Base-by-base conservation (phyloP, 352 stramenopile species). In the Phytophthora hybrid region DNA sequence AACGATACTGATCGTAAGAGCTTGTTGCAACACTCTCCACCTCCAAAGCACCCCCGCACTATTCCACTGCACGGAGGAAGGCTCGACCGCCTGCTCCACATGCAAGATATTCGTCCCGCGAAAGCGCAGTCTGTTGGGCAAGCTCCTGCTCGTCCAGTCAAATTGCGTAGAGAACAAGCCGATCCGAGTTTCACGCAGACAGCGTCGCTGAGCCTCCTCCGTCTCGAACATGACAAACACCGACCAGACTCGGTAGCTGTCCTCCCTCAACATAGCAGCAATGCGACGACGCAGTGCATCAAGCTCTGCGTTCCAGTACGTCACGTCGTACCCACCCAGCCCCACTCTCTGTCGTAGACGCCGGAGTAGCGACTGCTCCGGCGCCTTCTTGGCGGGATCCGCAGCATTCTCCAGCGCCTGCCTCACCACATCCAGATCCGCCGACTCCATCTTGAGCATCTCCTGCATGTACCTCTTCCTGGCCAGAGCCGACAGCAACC, bases 191-290 rank as follows among this genome's bases (percentile, higher is more conserved):
- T 87, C 76, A 9, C 78, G 63, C 10, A 95, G 62, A 62, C 84
- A 92, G 10, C 63, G 53, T 34, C 79, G 84, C 63, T 93, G 83
- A 3, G 78, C 78, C n/a, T 82, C 79, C 56, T 95, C 88, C 19
- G 74, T 89, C 69, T 93, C 85, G 61, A 95, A 95, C 80, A 87
- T 90, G 37, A 92, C 82, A 65, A 93, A 94, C 5, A 96, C 88
- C 0, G 78, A 87, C 81, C 80, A 92, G n/a, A 88, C 84, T 9
- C 69, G 79, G 68, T 86, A 92, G 10, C 74, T 85, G 34, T 87
- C 78, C 11, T 77, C 44, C 7, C 70, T 49, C 46, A 87, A 37
- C 39, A 91, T 73, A 13, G 46, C 64, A n/a, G 71, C 59, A 18
- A 92, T 81, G 1, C 67, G 73, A 54, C 80, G 72, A 5, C 86